Evolutionary conservation across 768 basidiomycete species (phyloP), one percentile per base, ranked within the genome.

Genomic region (Pisolithus tinctorius): DNA sequence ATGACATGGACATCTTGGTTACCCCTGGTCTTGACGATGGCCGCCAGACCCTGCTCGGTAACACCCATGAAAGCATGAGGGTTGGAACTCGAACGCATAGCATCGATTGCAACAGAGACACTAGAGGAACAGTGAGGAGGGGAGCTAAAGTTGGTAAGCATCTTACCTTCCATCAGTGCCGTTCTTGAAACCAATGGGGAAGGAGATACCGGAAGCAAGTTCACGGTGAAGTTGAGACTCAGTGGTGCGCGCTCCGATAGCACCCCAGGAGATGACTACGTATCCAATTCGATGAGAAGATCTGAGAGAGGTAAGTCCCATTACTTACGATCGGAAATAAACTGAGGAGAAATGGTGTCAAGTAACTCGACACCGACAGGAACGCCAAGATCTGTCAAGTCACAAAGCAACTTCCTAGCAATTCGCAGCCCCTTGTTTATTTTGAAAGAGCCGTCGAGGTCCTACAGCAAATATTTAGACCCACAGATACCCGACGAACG

Each of bases 181-280:
- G 66, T 99, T 99, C 71, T 99, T 99, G 84, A 99, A 99, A 8
- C 93, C 91, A 57, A 97, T 92, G 20, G 96, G 94, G 84, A 96
- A 98, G 47, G 94, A 96, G 25, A 90, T 86, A 63, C 94, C 95
- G 4, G 88, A 93, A 4, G 93, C 93, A 42, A 97, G 85, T 69
- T 97, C 96, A 52, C 96, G 85, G 64, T 98, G 96, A 7, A 99
- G 82, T 69, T 98, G 95, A 3, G 88, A 91, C 69, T 99, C 96
- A 36, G 96, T 99, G 1, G 96, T 98, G 48, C 96, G 80, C 1
- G 96, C 96, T 25, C 96, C 95, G 57, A 99, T 98, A 7, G 95
- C 93, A 39, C 92, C 93, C 93, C 93, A 95, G 49, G 86, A 87
- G 55, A 84, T 82, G 37, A 92, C 81, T 82, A 51, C 57, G 26